phyloP scores from a whole-genome alignment of 148 eudicot species.

The Nepenthes mirabilis region DNA sequence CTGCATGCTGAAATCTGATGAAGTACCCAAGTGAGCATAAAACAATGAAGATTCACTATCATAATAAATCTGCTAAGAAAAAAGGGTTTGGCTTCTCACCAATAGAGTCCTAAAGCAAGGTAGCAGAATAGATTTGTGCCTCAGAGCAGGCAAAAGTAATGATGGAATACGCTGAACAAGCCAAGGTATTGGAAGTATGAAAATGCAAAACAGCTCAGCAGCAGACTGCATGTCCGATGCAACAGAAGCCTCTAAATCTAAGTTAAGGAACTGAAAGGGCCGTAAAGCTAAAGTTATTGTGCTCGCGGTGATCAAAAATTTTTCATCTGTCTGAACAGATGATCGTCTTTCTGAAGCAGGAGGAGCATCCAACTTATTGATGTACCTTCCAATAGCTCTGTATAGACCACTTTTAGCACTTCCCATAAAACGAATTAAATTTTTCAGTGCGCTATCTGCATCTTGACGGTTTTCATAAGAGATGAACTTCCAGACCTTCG shows the following conservation, averaged over 20 bases:
- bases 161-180: conserved; percentile 70
- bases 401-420: conserved; percentile 50
- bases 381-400: conserved; percentile 55
- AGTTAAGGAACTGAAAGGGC: conserved; percentile 44
- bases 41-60: background rate
- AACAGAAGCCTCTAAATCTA: conserved; percentile 19
- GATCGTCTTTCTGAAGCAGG: conserved; percentile 19
- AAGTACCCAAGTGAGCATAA: background rate
- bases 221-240: conserved; percentile 31
- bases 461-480: conserved; percentile 28
- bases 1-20: background rate
- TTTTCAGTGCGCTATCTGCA: conserved; percentile 49
- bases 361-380: conserved; percentile 38
- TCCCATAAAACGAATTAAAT: conserved; percentile 53
- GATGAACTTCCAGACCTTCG: conserved; percentile 63
- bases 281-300: conserved; percentile 67
- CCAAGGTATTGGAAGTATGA: conserved; percentile 72
- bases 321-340: conserved; percentile 44
- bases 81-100: conserved; percentile 40
- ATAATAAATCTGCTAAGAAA: background rate
- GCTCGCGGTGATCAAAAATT: conserved; percentile 75
- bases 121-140: conserved; percentile 53
- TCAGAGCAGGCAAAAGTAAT: conserved; percentile 66
- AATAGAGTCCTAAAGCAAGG: conserved; percentile 69
- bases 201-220: conserved; percentile 56